Evolutionary conservation across 2,329 filamentous ascomycete genomes (phyloP).

Genomic region (Colletotrichum siamense): DNA sequence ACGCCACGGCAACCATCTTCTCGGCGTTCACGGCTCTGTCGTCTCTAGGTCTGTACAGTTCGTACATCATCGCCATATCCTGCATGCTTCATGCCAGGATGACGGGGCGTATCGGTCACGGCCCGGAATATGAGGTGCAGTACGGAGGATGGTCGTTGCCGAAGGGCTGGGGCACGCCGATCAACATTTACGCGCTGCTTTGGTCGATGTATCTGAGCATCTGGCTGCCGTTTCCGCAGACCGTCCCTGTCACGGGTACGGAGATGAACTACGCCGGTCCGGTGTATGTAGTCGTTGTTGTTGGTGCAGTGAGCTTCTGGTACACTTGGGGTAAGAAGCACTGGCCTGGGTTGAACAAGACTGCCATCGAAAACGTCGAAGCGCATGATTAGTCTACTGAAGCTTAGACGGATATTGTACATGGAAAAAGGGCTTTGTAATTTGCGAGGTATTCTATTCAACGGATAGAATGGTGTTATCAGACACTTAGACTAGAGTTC

Average conservation of each 20-base stretch:
- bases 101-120: constrained; percentile 12
- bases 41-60: constrained; percentile 14
- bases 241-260: constrained; percentile 10
- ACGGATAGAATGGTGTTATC: background rate
- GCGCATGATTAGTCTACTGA: background rate
- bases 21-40: constrained; percentile 17
- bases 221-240: constrained; percentile 18
- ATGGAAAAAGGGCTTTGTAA: background rate
- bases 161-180: constrained; percentile 1
- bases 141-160: constrained; percentile 15
- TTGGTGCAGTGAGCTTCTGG: constrained; percentile 11
- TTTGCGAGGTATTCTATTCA: background rate
- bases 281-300: constrained; percentile 7
- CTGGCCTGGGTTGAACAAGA: constrained; percentile 16
- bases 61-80: constrained; percentile 19
- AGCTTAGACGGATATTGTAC: background rate
- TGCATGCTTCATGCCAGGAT: constrained; percentile 17
- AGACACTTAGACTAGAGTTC: background rate
- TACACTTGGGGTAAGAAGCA: constrained; percentile 14
- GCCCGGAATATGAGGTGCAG: background rate
- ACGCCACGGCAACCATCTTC: constrained; percentile 18
- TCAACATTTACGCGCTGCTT: constrained; percentile 12
- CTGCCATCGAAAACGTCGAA: constrained; percentile 6
- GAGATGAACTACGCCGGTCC: constrained; percentile 18
- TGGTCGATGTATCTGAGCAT: constrained; percentile 14